These are phyloP conservation scores for Casaregolazyma lundiana DNA, from an alignment of 1,139 yeast genomes.

Conservation along the genomic window DNA sequence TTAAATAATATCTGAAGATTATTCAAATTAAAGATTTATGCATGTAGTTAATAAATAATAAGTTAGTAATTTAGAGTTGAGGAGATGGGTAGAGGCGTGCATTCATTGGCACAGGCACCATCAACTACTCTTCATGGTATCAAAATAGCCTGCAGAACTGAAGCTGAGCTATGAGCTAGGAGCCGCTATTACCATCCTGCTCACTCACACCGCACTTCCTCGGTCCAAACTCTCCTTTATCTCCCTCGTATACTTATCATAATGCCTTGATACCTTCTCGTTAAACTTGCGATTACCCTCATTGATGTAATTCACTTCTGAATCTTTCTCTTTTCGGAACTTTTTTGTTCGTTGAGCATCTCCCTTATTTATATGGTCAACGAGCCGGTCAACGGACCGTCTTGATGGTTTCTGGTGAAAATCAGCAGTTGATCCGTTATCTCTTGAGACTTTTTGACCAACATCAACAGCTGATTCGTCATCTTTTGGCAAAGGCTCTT, in stretches of 20 bases:
- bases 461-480: no score
- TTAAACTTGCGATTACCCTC: constrained; percentile 79
- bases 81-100: no score
- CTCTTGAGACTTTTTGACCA: constrained; percentile 19
- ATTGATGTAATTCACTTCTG: constrained; percentile 46
- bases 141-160: no score
- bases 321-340: constrained; percentile 30
- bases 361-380: constrained; percentile 37
- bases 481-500: constrained; percentile 21
- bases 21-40: neutral
- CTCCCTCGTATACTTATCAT: constrained; percentile 44
- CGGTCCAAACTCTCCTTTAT: constrained; percentile 39
- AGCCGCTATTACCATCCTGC: no score
- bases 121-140: no score
- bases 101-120: no score
- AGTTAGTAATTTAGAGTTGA: neutral
- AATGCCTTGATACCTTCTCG: constrained; percentile 58
- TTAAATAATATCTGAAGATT: neutral
- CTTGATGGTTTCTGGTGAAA: constrained; percentile 35
- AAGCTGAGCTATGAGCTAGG: no score
- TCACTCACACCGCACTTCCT: constrained; percentile 35
- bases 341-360: constrained; percentile 35
- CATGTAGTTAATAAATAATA: neutral
- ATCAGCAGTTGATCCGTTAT: no score
- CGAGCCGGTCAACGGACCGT: constrained; percentile 40